Evolutionary conservation across 176 grass and related monocot species (phyloP), one percentile per base, ranked within the genome.

Genomic region (Eleusine coracana): DNA sequence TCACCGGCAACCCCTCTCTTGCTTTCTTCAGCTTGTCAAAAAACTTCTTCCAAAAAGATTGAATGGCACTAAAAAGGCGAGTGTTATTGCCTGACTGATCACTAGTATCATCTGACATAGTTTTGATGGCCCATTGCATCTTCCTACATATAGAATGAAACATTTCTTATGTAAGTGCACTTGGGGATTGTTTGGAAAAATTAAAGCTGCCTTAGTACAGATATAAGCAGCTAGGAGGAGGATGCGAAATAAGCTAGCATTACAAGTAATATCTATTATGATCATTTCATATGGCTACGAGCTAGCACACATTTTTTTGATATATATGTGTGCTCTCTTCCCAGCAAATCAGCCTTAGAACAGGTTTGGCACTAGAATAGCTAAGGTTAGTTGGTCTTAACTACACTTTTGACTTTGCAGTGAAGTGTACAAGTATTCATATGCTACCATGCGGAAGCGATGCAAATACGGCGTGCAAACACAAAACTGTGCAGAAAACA

Each of bases 1-100:
- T 97, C n/a, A 92, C 8, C 0, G 86, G 79, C 7, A 97, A 59
- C 0, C 90, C 88, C 83, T 78, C 91, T 41, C 84, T 89, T 73
- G 87, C 39, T 84, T 86, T 83, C 27, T 86, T 91, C 56, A 94
- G 81, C 65, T 86, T 89, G 40, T 6, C 36, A 69, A 14, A 77
- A 29, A 98, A 62, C 54, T 87, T 82, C 40, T 50, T 86, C 73
- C 74, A 92, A 55, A 88, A 85, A 20, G 86, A 88, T 52, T 70
- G 83, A 72, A 98, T 70, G 6, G 75, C 69, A 40, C 55, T 93
- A 51, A 95, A 75, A 74, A 98, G 84, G 14, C 92, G 92, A 48
- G 84, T 95, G 73, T 34, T 82, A 17, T 89, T 86, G 86, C 79
- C 65, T 55, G 90, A 86, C 28, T 71, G 64, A 64, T 89, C 82